These are phyloP conservation scores for Gossypium sturtianum DNA, from an alignment of 345 rosid genomes.

Conservation along the genomic window DNA sequence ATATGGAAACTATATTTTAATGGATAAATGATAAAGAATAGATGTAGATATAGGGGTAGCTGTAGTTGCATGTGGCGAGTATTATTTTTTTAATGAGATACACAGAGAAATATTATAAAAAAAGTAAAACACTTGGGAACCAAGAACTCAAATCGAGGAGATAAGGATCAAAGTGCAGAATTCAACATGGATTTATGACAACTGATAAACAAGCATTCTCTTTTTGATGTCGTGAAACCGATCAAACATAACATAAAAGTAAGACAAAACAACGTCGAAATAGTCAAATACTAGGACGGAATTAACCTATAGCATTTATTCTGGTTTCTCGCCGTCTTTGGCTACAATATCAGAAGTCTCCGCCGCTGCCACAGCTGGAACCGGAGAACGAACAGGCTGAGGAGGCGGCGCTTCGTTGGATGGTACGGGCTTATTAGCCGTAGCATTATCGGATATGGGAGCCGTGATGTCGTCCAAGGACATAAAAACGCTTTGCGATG, in stretches of 20 bases:
- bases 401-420: neutral
- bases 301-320: neutral
- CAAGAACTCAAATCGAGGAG: neutral
- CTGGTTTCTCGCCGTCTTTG: neutral
- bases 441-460: neutral
- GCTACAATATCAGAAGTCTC: neutral
- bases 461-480: slow-evolving; percentile 4
- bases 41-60: too few species aligned
- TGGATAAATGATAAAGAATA: too few species aligned
- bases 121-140: neutral
- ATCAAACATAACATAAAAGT: neutral
- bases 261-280: neutral
- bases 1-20: too few species aligned
- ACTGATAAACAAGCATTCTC: neutral
- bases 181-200: neutral
- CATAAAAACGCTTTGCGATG: slow-evolving; percentile 13
- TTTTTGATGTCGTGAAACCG: neutral
- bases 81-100: neutral
- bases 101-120: too few species aligned
- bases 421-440: neutral
- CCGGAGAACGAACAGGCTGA: neutral
- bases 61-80: neutral
- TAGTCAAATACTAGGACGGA: neutral
- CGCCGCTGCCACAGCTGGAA: neutral
- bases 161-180: neutral